phyloP scores from a whole-genome alignment of 306 rosid species.

The Quercus suber region DNA sequence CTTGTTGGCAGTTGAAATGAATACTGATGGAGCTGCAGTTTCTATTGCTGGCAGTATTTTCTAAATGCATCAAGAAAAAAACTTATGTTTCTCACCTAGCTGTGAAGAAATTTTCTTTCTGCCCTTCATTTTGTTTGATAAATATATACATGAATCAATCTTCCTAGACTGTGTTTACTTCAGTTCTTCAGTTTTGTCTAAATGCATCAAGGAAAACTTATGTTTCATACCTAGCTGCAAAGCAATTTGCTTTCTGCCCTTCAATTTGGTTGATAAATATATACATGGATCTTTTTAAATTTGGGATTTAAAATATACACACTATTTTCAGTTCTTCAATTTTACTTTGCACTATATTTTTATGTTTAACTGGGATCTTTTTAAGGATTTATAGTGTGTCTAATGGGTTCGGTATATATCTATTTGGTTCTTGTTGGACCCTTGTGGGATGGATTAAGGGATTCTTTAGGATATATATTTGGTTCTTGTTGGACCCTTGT shows the following conservation, averaged over 20 bases:
- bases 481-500: too few relatives aligned
- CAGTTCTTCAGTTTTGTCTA: background rate
- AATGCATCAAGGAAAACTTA: background rate
- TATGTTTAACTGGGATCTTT: background rate
- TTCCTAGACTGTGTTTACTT: conserved; percentile 14
- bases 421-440: background rate
- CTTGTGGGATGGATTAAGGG: background rate
- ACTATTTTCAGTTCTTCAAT: conserved; percentile 21
- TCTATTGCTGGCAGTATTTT: background rate
- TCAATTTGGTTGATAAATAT: conserved; percentile 8
- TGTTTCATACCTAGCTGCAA: background rate
- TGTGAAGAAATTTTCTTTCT: background rate
- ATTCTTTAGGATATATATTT: too few relatives aligned
- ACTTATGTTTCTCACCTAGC: background rate
- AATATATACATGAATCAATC: background rate
- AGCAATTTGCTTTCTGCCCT: background rate
- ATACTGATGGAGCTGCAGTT: background rate
- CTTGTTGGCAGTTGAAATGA: background rate
- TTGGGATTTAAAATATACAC: too few relatives aligned
- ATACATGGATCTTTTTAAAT: background rate
- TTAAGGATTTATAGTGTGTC: background rate
- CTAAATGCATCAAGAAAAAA: background rate
- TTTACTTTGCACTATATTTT: too few relatives aligned
- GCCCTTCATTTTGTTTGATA: conserved; percentile 2
- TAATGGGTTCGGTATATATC: background rate